Percentiles rank a stretch among this genome's conserved stretches.
Conservation (phyloP, 2,329 filamentous ascomycete species). For the Tolypocladium sp. region DNA sequence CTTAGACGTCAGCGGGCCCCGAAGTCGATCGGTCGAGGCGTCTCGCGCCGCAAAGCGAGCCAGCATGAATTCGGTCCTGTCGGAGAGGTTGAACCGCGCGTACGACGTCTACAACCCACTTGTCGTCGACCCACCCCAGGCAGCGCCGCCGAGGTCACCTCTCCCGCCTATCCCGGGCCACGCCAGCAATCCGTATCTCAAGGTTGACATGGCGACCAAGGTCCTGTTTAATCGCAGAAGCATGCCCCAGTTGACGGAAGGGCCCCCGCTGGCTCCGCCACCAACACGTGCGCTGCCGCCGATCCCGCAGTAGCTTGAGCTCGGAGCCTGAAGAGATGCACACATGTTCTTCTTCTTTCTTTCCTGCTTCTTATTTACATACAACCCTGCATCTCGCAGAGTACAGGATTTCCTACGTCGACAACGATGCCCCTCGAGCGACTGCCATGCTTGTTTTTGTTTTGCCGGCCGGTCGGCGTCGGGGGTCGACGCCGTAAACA, state of each 20-base stretch:
- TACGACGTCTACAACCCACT: conserved; percentile 7
- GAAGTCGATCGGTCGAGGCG: conserved; percentile 4
- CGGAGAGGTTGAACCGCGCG: conserved; percentile 12
- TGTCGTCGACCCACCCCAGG: conserved; percentile 11
- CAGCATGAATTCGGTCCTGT: conserved; percentile 18
- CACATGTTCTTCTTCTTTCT: not conserved
- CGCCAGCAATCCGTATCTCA: conserved; percentile 12
- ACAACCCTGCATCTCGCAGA: not conserved
- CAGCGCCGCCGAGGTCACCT: conserved; percentile 17
- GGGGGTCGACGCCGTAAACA: not conserved
- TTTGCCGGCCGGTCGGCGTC: not conserved
- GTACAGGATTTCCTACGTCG: not conserved
- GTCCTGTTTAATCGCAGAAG: conserved; percentile 31
- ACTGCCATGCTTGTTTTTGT: not conserved
- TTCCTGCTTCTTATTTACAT: not conserved
- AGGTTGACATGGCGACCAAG: conserved; percentile 11
- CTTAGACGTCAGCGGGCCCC: not conserved
- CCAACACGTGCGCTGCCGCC: conserved; percentile 47
- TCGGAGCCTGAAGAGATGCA: not conserved
- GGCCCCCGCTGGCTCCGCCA: conserved; percentile 44
- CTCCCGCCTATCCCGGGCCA: conserved; percentile 20
- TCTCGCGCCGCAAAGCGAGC: conserved; percentile 15
- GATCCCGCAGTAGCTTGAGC: conserved; percentile 28
- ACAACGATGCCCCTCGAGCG: not conserved
- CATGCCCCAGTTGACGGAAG: conserved; percentile 38